phyloP scores from a whole-genome alignment of 768 basidiomycete genomes.

The Cystobasidium onofrii region DNA sequence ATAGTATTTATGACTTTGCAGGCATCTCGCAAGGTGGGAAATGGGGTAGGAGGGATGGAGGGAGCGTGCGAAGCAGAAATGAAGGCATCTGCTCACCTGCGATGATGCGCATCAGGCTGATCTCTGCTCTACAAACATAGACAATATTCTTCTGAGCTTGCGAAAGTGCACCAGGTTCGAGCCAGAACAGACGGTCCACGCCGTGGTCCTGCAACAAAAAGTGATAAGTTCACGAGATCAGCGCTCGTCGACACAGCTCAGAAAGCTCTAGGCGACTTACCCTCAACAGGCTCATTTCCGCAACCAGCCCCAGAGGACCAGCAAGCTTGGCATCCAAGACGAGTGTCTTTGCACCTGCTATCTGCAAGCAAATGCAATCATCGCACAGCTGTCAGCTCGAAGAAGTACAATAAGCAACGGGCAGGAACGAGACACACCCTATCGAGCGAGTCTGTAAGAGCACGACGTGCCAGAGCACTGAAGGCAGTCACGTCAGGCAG shows the following conservation, averaged over 20 bases:
- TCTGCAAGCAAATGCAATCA: constrained; percentile 7
- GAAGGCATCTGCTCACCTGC: constrained; percentile 58
- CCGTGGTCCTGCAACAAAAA: constrained; percentile 72
- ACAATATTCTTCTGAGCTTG: constrained; percentile 80
- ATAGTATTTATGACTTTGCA: too few relatives aligned
- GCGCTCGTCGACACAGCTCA: too few relatives aligned
- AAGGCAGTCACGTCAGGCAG: constrained; percentile 29
- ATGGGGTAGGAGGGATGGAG: not conserved
- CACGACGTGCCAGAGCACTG: constrained; percentile 1
- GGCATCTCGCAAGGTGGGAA: not conserved
- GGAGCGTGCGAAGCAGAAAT: not conserved
- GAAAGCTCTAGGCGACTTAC: constrained; percentile 48
- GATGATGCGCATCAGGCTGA: constrained; percentile 76
- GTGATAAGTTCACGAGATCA: not conserved
- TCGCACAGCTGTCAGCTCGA: not conserved
- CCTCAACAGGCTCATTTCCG: constrained; percentile 85
- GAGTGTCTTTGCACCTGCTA: constrained; percentile 67
- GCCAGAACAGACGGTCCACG: constrained; percentile 99
- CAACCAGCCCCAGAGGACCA: constrained; percentile 88
- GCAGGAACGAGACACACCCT: not conserved
- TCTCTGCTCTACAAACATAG: constrained; percentile 81
- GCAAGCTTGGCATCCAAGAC: constrained; percentile 81
- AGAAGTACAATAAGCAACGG: not conserved
- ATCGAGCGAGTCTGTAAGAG: constrained; percentile 22
- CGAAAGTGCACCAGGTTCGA: constrained; percentile 76